phyloP scores from a whole-genome alignment of 2,329 filamentous ascomycete genomes.

The Tolypocladium ovalisporum region DNA sequence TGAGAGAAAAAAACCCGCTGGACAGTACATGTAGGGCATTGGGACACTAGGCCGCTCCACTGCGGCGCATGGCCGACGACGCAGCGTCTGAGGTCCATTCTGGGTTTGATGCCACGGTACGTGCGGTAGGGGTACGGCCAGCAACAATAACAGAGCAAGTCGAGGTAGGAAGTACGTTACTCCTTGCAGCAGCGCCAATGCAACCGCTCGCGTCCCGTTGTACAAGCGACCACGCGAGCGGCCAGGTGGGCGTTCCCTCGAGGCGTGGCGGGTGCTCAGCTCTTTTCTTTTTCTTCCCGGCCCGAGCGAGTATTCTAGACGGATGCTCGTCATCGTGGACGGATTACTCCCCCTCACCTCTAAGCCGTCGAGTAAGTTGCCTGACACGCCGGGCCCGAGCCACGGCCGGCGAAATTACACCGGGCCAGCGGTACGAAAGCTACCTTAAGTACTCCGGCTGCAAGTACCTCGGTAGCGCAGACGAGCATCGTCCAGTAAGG shows the following conservation, averaged over 20 bases:
- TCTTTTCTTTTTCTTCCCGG: not conserved
- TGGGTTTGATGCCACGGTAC: not conserved
- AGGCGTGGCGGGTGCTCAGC: not conserved
- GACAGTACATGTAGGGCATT: slow-evolving; percentile 38
- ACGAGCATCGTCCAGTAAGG: not conserved
- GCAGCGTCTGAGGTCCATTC: slow-evolving; percentile 3
- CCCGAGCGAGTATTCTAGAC: not conserved
- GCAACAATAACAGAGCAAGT: not conserved
- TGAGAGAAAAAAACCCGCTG: slow-evolving; percentile 45
- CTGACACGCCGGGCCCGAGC: not conserved
- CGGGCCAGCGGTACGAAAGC: not conserved
- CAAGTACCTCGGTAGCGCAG: not conserved
- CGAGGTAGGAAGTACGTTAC: not conserved
- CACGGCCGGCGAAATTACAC: not conserved
- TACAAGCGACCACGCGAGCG: not conserved
- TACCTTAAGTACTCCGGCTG: not conserved
- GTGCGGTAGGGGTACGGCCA: not conserved
- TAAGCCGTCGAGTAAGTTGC: not conserved
- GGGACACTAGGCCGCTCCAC: slow-evolving; percentile 52
- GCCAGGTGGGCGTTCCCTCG: not conserved
- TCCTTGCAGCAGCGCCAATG: not conserved
- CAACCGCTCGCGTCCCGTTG: not conserved
- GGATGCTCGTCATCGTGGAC: not conserved
- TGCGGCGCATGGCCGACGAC: slow-evolving; percentile 30
- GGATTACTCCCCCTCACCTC: not conserved